Base-by-base conservation (phyloP, 441 rosid genomes). In the Melastoma candidum region DNA sequence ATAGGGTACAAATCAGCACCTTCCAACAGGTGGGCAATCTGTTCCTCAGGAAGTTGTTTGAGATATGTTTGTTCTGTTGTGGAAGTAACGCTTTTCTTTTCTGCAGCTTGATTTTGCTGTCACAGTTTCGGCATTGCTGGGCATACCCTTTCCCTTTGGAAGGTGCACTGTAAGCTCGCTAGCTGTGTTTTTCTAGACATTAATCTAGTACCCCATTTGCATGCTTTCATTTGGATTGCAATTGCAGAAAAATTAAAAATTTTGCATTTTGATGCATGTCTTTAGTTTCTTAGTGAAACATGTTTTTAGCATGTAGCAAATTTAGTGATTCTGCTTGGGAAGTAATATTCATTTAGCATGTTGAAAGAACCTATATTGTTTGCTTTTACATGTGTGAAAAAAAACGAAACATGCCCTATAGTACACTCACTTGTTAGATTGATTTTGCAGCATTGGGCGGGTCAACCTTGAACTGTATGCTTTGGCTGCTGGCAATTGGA, bases 61-160 rank as follows among this genome's bases (percentile, higher is more conserved):
- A 29, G 12, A 60, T 24, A 13, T 57, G 9, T 50, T 53, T 44
- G 46, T 26, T 56, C 36, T 44, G 46, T 27, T 11, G 26, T 68
- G 26, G 47, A 52, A 63, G 52, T 60, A 13, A 63, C 41, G 53
- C 56, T 49, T 46, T 51, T 63, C 60, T 52, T 69, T 51, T 69
- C 56, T 68, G 69, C 87, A 89, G 96, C 85, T 93, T 71, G 99
- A 89, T 73, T 89, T 93, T 81, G 88, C 90, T 47, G 97, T 74
- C 62, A 93, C 95, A 2, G 71, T 84, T 59, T 89, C 95, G 60
- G 95, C 96, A 46, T 62, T 89, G 70, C 83, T 93, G 53, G 97
- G 96, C 54, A 68, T 93, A 59, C 89, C 97, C 11, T 78, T 78
- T 80, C 97, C 99, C 64, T 93, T 84, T 71, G 97, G 99, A 93